Evolutionary conservation across 2,329 filamentous ascomycete species (phyloP).

Genomic region (Leptosphaerulina australis): DNA sequence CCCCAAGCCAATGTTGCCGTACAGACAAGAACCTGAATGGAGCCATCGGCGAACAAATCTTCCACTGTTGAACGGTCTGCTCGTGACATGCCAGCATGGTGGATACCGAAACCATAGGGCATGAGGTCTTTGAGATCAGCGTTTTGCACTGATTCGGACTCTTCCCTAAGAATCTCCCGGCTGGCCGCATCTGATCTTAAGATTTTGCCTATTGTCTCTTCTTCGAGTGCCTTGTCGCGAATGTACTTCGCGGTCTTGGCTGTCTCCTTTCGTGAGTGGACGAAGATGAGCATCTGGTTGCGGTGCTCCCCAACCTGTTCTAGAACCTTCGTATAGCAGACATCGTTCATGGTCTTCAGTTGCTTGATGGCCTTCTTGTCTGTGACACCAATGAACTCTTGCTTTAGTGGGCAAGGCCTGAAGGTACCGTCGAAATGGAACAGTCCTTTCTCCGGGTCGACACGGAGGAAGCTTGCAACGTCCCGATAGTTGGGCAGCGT

Average conservation of each 20-base stretch:
- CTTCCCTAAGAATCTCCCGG: slow-evolving; percentile 84
- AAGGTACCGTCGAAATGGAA: slow-evolving; percentile 97
- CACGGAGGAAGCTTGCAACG: slow-evolving; percentile 92
- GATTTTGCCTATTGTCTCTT: slow-evolving; percentile 96
- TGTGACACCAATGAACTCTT: slow-evolving; percentile 96
- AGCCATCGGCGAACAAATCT: slow-evolving; percentile 88
- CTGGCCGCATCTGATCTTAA: slow-evolving; percentile 90
- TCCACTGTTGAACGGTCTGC: slow-evolving; percentile 95
- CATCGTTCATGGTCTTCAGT: slow-evolving; percentile 98
- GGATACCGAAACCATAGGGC: slow-evolving; percentile 96
- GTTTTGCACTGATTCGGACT: slow-evolving; percentile 81
- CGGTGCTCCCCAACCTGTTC: slow-evolving; percentile 92
- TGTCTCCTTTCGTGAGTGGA: slow-evolving; percentile 97
- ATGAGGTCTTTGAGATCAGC: slow-evolving; percentile 89
- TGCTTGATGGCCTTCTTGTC: slow-evolving; percentile 99
- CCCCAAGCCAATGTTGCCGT: slow-evolving; percentile 99
- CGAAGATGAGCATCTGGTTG: slow-evolving; percentile 99
- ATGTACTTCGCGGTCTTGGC: slow-evolving; percentile 97
- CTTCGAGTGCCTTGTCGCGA: slow-evolving; percentile 93
- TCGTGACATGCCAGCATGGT: slow-evolving; percentile 96
- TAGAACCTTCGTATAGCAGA: slow-evolving; percentile 95
- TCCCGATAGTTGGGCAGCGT: slow-evolving; percentile 96
- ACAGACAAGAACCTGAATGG: slow-evolving; percentile 93
- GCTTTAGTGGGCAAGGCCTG: slow-evolving; percentile 89
- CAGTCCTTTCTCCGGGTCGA: slow-evolving; percentile 81